Percentiles rank a stretch among this genome's conserved stretches.
phyloP scores from a whole-genome alignment of 805 yeast genomes.

The Wickerhamomyces silvicola region DNA sequence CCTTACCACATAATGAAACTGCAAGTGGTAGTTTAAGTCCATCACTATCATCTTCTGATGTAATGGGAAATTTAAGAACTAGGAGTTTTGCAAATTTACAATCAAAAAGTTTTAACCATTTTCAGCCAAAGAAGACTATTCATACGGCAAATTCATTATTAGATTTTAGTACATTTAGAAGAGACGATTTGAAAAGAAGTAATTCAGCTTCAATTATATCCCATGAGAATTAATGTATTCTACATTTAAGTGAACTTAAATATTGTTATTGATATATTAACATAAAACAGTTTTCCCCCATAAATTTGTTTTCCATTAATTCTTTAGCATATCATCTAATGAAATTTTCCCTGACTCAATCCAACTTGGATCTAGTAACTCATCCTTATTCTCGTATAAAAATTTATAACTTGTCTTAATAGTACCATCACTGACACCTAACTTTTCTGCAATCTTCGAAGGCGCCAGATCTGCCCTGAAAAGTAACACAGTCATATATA shows the following conservation, averaged over 20 bases:
- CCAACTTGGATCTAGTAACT: slow-evolving; percentile 76
- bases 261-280: too few species aligned
- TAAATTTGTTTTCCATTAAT: too few species aligned
- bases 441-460: slow-evolving; percentile 76
- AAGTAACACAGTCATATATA: slow-evolving; percentile 88
- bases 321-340: slow-evolving; percentile 30
- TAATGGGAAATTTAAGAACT: slow-evolving; percentile 15
- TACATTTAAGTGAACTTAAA: too few species aligned
- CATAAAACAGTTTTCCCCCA: too few species aligned
- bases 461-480: slow-evolving; percentile 75
- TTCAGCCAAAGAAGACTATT: slow-evolving; percentile 11
- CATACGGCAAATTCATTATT: slow-evolving; percentile 13
- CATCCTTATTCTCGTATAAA: slow-evolving; percentile 65
- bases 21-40: slow-evolving; percentile 20
- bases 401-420: slow-evolving; percentile 87
- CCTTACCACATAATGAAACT: slow-evolving; percentile 4
- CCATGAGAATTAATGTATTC: too few species aligned
- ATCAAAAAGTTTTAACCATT: neutral
- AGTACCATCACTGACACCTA: slow-evolving; percentile 97
- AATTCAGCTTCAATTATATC: neutral
- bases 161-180: slow-evolving; percentile 17
- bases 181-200: slow-evolving; percentile 4
- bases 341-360: slow-evolving; percentile 58
- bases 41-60: slow-evolving; percentile 9
- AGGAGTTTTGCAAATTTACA: slow-evolving; percentile 19